phyloP scores from a whole-genome alignment of 192 early-diverging fungal genomes.

The Coemansia sp. region DNA sequence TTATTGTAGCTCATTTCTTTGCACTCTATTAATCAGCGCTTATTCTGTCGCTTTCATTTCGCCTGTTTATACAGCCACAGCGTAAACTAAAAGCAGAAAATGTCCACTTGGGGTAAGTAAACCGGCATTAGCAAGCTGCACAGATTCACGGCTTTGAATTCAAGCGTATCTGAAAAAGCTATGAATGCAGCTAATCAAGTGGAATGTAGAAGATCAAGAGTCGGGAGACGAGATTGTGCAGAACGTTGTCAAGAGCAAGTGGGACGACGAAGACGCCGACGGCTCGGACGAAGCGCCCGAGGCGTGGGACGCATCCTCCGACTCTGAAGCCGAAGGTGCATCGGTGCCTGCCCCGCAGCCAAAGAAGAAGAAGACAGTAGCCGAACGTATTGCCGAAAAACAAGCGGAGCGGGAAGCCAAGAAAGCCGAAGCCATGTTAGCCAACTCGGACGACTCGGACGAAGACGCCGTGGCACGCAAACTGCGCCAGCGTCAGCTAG shows the following conservation, averaged over 20 bases:
- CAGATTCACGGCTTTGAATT: neutral
- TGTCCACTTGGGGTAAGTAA: slow-evolving; percentile 54
- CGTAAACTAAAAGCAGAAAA: slow-evolving; percentile 5
- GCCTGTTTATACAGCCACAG: slow-evolving; percentile 6
- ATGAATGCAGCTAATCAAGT: neutral
- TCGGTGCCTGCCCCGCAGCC: slow-evolving; percentile 24
- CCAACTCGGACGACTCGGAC: slow-evolving; percentile 35
- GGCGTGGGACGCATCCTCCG: slow-evolving; percentile 64
- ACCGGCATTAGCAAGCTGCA: neutral
- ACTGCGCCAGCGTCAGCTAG: slow-evolving; percentile 56
- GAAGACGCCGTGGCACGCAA: slow-evolving; percentile 51
- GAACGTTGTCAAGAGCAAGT: slow-evolving; percentile 40
- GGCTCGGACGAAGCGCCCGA: slow-evolving; percentile 61
- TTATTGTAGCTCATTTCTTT: slow-evolving; percentile 1
- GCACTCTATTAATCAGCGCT: slow-evolving; percentile 1
- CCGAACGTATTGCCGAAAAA: slow-evolving; percentile 65
- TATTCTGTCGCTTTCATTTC: neutral
- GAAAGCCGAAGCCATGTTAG: slow-evolving; percentile 53
- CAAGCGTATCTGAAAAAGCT: neutral
- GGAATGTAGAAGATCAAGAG: neutral
- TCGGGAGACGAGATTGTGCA: slow-evolving; percentile 8
- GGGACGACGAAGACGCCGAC: slow-evolving; percentile 69
- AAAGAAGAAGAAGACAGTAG: slow-evolving; percentile 56
- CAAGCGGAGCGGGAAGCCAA: slow-evolving; percentile 48
- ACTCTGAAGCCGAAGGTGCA: slow-evolving; percentile 44